These are phyloP conservation scores for Brasenia schreberi DNA, from an alignment of 164 flowering plant genomes.

Conservation along the genomic window DNA sequence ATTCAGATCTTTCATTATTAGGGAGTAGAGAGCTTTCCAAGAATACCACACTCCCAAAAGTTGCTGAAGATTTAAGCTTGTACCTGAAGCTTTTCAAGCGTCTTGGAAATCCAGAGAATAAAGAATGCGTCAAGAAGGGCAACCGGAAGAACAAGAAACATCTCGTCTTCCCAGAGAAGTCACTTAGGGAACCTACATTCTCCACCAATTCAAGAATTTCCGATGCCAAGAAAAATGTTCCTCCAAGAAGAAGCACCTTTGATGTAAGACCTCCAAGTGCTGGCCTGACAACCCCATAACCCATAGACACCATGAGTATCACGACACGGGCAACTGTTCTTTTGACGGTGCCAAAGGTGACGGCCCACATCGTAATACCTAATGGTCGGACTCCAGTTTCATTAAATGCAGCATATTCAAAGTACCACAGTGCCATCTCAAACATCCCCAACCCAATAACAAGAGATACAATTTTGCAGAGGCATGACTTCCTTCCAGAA, in stretches of 20 bases:
- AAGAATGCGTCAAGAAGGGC: conserved; percentile 94
- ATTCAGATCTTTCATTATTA: too few relatives aligned
- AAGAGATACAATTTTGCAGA: conserved; percentile 85
- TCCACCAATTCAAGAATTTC: conserved; percentile 92
- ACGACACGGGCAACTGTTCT: conserved; percentile 75
- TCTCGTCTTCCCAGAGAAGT: conserved; percentile 80
- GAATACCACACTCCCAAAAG: too few relatives aligned
- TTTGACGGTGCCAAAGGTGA: conserved; percentile 81
- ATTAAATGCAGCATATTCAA: conserved; percentile 88
- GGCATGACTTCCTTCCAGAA: conserved; percentile 91
- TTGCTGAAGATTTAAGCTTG: background rate
- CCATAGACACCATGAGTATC: conserved; percentile 87
- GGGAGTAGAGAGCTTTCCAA: too few relatives aligned
- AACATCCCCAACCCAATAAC: conserved; percentile 93
- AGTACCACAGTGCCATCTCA: conserved; percentile 95
- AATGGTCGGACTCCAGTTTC: conserved; percentile 74
- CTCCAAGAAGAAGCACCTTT: conserved; percentile 83
- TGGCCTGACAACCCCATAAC: conserved; percentile 98
- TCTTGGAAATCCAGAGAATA: conserved; percentile 91
- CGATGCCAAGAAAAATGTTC: conserved; percentile 78
- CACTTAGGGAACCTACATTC: conserved; percentile 86
- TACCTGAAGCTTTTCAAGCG: conserved; percentile 95
- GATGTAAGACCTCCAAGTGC: conserved; percentile 95
- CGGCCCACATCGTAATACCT: conserved; percentile 90
- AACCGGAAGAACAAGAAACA: conserved; percentile 86